Percentiles rank a stretch among this genome's conserved stretches.
These are phyloP conservation scores for Penicillium hesseltinei DNA, from an alignment of 2,329 filamentous ascomycete species.

Conservation along the genomic window DNA sequence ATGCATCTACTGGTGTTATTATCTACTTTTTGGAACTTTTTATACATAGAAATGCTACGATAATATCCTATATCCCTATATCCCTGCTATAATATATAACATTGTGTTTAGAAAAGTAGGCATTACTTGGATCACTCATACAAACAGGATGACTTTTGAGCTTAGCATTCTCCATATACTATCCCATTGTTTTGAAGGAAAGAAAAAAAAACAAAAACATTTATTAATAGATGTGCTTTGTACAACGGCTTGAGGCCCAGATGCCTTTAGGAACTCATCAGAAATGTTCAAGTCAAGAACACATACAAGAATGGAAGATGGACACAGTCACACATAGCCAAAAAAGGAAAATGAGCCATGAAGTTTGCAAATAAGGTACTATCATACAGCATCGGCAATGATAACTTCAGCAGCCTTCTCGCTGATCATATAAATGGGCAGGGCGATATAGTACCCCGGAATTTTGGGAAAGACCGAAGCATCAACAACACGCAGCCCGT, in stretches of 20 bases:
- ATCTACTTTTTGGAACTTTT: no score
- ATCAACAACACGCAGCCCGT: slow-evolving; percentile 60
- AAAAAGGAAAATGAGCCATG: no score
- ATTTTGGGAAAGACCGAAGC: slow-evolving; percentile 57
- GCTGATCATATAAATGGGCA: slow-evolving; percentile 56
- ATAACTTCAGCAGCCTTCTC: slow-evolving; percentile 64
- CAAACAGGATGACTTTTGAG: neutral
- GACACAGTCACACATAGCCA: neutral
- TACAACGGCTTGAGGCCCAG: no score
- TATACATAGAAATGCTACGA: neutral
- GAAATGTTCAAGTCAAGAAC: neutral
- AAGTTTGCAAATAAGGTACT: neutral
- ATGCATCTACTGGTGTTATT: neutral
- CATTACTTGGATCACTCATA: neutral
- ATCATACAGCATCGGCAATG: slow-evolving; percentile 16
- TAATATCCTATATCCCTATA: no score
- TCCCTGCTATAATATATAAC: neutral
- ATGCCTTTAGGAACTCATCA: no score
- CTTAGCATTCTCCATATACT: neutral
- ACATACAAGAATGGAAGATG: neutral
- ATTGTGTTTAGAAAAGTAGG: neutral
- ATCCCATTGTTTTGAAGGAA: no score
- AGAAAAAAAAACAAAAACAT: no score
- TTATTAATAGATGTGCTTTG: no score
- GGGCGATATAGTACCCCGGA: slow-evolving; percentile 54